A percentile compares a stretch with the other conserved stretches of the same genome.
Evolutionary conservation across 192 early-diverging fungal genomes (phyloP).

Genomic region (Lobosporangium transversale): DNA sequence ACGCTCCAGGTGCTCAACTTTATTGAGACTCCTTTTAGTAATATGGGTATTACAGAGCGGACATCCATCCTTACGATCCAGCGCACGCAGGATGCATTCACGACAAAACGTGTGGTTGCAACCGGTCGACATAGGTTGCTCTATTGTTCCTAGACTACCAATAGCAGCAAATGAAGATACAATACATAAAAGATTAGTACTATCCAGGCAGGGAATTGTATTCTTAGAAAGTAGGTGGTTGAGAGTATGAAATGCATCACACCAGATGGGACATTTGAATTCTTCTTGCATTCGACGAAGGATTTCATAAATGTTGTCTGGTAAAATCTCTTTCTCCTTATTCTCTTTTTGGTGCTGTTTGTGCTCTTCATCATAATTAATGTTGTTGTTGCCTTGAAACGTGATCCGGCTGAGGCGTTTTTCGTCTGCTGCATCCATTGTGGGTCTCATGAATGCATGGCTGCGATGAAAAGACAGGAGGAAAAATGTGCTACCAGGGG

Average conservation of each 20-base stretch:
- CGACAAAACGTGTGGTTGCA: slow-evolving; percentile 50
- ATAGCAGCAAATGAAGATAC: too few relatives aligned
- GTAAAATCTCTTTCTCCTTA: too few relatives aligned
- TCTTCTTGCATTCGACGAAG: slow-evolving; percentile 49
- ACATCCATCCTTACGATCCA: slow-evolving; percentile 30
- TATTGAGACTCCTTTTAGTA: slow-evolving; percentile 33
- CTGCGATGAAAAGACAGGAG: not conserved
- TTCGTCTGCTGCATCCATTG: slow-evolving; percentile 15
- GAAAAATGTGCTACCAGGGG: not conserved
- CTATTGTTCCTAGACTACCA: slow-evolving; percentile 28
- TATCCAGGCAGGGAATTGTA: not conserved
- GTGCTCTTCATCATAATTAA: not conserved
- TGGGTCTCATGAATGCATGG: slow-evolving; percentile 1
- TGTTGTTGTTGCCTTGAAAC: not conserved
- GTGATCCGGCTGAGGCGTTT: not conserved
- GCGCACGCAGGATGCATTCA: slow-evolving; percentile 36
- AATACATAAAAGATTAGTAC: not conserved
- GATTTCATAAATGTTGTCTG: slow-evolving; percentile 24
- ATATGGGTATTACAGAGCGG: slow-evolving; percentile 46
- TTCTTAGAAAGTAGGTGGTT: not conserved
- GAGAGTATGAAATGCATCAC: too few relatives aligned
- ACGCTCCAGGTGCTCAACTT: slow-evolving; percentile 22
- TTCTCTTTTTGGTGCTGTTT: slow-evolving; percentile 4
- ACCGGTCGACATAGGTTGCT: slow-evolving; percentile 22
- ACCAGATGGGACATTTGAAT: slow-evolving; percentile 49